A percentile compares a stretch with the other conserved stretches of the same genome.
Conservation (phyloP, 257 asterid genomes). For the Solanum microdontum region DNA sequence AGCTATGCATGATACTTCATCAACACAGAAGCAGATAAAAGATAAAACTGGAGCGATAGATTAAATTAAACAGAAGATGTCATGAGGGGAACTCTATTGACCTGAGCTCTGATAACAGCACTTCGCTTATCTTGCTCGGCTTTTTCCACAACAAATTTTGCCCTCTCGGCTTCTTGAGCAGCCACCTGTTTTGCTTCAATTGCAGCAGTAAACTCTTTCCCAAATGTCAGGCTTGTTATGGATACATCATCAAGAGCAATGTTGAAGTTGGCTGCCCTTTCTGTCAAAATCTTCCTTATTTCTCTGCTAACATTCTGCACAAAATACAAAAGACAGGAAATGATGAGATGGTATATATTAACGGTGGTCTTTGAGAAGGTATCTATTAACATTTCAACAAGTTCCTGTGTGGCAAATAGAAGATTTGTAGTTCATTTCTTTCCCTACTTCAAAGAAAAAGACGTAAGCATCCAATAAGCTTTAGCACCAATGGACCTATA, state of each 20-base stretch:
- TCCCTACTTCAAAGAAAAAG: background rate
- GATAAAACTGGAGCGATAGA: too few species aligned
- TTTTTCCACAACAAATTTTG: slow-evolving; percentile 57
- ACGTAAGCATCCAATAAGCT: background rate
- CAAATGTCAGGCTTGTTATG: slow-evolving; percentile 72
- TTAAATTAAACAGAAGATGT: background rate
- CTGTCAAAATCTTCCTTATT: slow-evolving; percentile 64
- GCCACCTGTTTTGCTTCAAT: slow-evolving; percentile 97
- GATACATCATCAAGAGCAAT: slow-evolving; percentile 95
- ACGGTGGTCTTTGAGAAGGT: background rate
- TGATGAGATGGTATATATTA: background rate
- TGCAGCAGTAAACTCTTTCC: slow-evolving; percentile 85
- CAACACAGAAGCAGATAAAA: background rate
- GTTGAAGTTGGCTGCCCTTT: slow-evolving; percentile 77
- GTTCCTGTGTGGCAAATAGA: background rate
- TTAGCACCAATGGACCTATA: background rate
- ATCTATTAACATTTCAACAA: background rate
- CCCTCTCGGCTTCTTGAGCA: slow-evolving; percentile 96
- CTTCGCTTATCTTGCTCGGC: slow-evolving; percentile 90
- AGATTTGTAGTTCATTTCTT: background rate
- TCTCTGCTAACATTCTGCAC: slow-evolving; percentile 78
- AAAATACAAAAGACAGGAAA: background rate
- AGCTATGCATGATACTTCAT: background rate
- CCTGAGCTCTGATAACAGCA: slow-evolving; percentile 94
- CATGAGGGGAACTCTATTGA: background rate